Evolutionary conservation across 257 asterid species (phyloP), one percentile per base, ranked within the genome.

Genomic region (Solanum sejunctum): DNA sequence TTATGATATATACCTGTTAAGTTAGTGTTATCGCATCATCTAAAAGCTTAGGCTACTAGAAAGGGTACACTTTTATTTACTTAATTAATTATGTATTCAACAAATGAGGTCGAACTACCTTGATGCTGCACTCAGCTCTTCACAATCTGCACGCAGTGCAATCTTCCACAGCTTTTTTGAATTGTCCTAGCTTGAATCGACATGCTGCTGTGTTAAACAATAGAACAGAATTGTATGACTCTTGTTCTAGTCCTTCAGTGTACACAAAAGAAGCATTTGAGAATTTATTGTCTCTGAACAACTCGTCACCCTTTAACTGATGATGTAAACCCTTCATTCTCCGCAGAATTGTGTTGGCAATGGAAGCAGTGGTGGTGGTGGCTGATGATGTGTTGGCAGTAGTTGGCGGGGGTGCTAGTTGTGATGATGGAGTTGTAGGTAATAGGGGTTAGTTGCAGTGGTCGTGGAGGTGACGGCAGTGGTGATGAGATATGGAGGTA

Each of bases 121-220:
- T 92, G 51, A 90, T 87, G 16, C 83, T 83, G 84, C 91, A 91
- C 84, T 92, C 92, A 32, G 91, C 93, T 85, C 95, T 78, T 83
- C 92, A 85, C 52, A 91, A 79, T 80, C 95, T 87, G 36, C 36
- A 32, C 3, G 92, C 85, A 21, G 71, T 90, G 67, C 94, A 91
- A 72, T 92, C 95, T 81, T 92, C 91, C 7, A 90, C 71, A 7
- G 94, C 94, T 45, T 86, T 88, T 57, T 89, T 90, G 52, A 84
- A 89, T 45, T 90, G 90, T 58, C 88, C 86, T 17, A 92, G 93
- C 88, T 91, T 92, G 9, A 93, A 84, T 78, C 80, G 80, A 47
- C 93, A 92, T 10, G 95, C 93, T 0, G 93, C 93, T 83, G 94
- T 86, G 85, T 91, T 92, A 60, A 93, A 89, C 80, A 92, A 43